Base-by-base conservation (phyloP, 164 flowering plant genomes). In the Magnolia sinica region DNA sequence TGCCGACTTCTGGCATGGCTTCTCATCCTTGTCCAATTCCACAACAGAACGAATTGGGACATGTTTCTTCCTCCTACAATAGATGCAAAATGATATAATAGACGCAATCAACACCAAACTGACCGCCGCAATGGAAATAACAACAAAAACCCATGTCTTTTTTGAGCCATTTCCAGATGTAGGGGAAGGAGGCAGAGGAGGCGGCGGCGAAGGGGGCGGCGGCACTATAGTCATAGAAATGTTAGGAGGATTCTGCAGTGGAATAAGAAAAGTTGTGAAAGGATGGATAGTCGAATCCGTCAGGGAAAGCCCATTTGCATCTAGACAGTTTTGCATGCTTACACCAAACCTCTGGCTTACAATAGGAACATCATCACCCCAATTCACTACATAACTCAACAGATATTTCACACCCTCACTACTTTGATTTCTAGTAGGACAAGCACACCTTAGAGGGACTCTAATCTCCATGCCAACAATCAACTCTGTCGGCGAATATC, bases 361-460 rank as follows among this genome's bases (percentile, higher is more conserved):
- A 7, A 4, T 18, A 0, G 68, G 31, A 79, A 91, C 82, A 73
- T 3, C 20, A 71, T 91, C 89, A 10, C 84, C 85, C 80, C 80
- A 6, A 18, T 1, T n/a, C 16, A 69, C 58, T 22, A 76, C 55
- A 73, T 92, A 92, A 29, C 87, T 89, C 69, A 89, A 68, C 75
- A 92, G 75, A 76, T 78, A 87, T 27, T 78, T 85, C 0, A 82
- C 80, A 16, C 91, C 92, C 24, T 73, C 69, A n/a, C 19, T 75
- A 19, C 52, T 78, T 81, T 92, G 93, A 14, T 81, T 81, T 49
- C 73, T 76, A 0, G 93, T 86, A 8, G 93, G 94, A 77, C 94
- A 91, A 74, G 94, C 94, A 72, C 97, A 91, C 67, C 89, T 74
- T 22, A 91, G 89, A 2, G 92, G 93, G 0, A 90, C 88, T 29